Evolutionary conservation across 495 filamentous ascomycete genomes (phyloP), one percentile per base, ranked within the genome.

Genomic region (Hamigera avellanea): DNA sequence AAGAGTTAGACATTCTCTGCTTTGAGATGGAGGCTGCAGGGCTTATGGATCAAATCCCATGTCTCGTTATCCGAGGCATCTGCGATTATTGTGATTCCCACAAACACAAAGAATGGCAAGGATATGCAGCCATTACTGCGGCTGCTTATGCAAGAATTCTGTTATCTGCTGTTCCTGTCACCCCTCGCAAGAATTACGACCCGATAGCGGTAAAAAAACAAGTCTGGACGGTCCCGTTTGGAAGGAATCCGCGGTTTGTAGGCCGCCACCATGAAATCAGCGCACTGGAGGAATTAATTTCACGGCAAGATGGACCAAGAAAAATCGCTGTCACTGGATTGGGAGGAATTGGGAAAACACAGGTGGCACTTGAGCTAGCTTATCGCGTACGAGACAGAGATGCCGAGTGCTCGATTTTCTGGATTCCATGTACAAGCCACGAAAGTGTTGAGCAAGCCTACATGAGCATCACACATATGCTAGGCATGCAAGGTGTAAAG

Each of bases 321-420:
- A 41, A 44, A 19, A 30, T 56, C 9, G 45, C 63, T 0, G 37
- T 75, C 6, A 39, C 42, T 23, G 70, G 71, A 0, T 52, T 70
- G 4, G 69, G 66, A 0, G 70, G 67, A 0, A 48, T 69, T 3
- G 68, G 67, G 0, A 75, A 74, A 38, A 70, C 70, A 0, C 69
- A 72, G 37, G 44, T 76, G n/a, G 62, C 56, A 1, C 36, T 78
- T 7, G 61, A 69, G 36, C 35, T 72, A 26, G 59, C 59, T 0
- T 67, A 67, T 40, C 53, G 57, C 39, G 35, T 50, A 5, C 56
- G 46, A 41, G 57, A 62, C 8, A 31, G 44, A 13, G 33, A 57
- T 5, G 44, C 55, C 1, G 53, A 63, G 1, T 69, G 53, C 32
- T 66, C 68, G 1, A 41, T 75, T 16, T 61, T 74, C 33, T 77